Evolutionary conservation across 768 basidiomycete species (phyloP).

Genomic region (Lactarius quietus): DNA sequence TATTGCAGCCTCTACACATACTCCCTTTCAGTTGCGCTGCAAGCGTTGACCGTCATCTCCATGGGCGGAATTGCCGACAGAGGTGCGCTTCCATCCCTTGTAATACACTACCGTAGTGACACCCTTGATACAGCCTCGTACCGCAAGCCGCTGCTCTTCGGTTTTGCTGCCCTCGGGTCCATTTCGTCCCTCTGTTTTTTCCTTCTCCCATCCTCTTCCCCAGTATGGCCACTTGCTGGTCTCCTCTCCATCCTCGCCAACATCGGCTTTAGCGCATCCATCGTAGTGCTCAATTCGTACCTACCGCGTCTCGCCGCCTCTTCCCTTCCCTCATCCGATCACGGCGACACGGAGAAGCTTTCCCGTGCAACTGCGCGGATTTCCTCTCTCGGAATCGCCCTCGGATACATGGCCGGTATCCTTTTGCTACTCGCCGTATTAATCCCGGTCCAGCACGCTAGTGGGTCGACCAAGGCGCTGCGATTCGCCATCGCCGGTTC

Average conservation of each 20-base stretch:
- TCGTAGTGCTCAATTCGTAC: no score
- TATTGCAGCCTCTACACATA: conserved; percentile 73
- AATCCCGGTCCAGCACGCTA: conserved; percentile 69
- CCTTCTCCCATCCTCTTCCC: conserved; percentile 63
- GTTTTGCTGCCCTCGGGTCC: conserved; percentile 70
- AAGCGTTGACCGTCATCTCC: conserved; percentile 93
- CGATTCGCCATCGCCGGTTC: conserved; percentile 81
- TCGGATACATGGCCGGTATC: conserved; percentile 83
- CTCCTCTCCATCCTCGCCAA: conserved; percentile 75
- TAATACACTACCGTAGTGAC: not conserved
- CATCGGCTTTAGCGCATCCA: conserved; percentile 86
- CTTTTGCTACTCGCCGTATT: conserved; percentile 66
- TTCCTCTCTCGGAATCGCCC: no score
- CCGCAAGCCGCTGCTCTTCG: conserved; percentile 79
- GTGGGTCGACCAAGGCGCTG: conserved; percentile 74
- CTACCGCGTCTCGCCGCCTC: no score
- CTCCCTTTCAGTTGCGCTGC: conserved; percentile 82
- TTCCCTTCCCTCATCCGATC: no score
- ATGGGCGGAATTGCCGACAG: conserved; percentile 91
- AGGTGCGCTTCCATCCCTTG: conserved; percentile 46
- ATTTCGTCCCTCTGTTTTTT: conserved; percentile 67
- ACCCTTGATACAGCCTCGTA: conserved; percentile 46
- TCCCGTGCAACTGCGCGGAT: no score
- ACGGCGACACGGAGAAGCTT: no score
- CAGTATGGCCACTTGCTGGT: conserved; percentile 65